Base-by-base conservation (phyloP, 129 eudicot species). In the Tanacetum coccineum region DNA sequence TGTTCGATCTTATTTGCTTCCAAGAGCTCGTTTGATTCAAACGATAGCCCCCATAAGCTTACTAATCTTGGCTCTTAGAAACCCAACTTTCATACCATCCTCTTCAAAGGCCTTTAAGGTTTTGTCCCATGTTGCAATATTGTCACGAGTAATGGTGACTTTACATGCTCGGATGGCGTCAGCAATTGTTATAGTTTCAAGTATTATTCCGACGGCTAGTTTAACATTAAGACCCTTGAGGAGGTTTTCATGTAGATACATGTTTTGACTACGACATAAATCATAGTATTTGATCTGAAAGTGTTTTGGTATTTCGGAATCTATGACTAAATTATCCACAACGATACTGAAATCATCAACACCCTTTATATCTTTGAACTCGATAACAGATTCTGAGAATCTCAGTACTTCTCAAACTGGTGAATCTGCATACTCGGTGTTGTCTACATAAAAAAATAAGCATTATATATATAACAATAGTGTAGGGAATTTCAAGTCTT, bases 61-160 rank as follows among this genome's bases (percentile, higher is more conserved):
- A 18, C 66, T 58, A 13, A 86, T 54, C 55, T 85, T 59, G 12
- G 50, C 68, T 42, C 88, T 78, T 53, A 89, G 47, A 55, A 84
- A 90, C 59, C 78, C 83, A 12, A 90, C 91, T 20, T 52, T 49
- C 97, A 87, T 80, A n/a, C 97, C 91, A 13, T 84, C 36, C 59
- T 62, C 79, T 79, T 90, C 89, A 42, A 87, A 90, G 6, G 83
- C 82, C 67, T 80, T 71, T n/a, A 90, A 62, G 13, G 87, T 90
- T 48, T 61, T 78, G 28, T 90, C 89, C 88, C 91, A 90, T 14
- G 71, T 58, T 42, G 57, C 80, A 14, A 90, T 49, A 68, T 78
- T 62, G 21, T 82, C 85, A 13, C 62, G 59, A 7, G 83, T 22
- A 2, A 78, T 59, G 21, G 68, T 19, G 64, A 47, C 62, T 64